phyloP scores from a whole-genome alignment of 2,329 filamentous ascomycete species.

The Ophiostoma novo-ulmi region DNA sequence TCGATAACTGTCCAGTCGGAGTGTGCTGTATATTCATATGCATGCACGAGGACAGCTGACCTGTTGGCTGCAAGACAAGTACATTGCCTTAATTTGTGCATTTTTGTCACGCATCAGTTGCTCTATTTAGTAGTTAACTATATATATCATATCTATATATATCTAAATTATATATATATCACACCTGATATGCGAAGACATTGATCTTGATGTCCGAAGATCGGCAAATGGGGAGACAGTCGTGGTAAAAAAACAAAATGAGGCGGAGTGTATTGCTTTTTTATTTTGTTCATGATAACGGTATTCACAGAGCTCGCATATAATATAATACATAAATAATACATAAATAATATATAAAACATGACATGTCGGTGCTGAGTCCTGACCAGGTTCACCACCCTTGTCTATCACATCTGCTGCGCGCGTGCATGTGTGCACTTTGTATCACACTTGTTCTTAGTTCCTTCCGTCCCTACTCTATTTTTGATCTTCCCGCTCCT shows the following conservation, averaged over 20 bases:
- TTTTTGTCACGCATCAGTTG: background rate
- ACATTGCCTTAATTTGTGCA: conserved; percentile 1
- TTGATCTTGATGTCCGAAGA: background rate
- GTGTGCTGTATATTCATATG: background rate
- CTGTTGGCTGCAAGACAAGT: conserved; percentile 10
- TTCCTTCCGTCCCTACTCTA: background rate
- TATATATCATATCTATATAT: background rate
- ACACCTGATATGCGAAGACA: background rate
- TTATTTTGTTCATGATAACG: background rate
- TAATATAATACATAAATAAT: background rate
- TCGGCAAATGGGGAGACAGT: background rate
- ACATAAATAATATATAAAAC: background rate
- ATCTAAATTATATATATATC: background rate
- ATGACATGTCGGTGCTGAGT: background rate
- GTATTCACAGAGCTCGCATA: background rate
- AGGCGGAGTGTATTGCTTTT: background rate
- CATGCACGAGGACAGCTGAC: conserved; percentile 12
- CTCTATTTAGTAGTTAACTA: background rate
- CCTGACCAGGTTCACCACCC: background rate
- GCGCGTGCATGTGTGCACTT: conserved; percentile 12
- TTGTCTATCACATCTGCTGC: conserved; percentile 6
- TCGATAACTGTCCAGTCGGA: background rate
- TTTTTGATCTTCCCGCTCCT: conserved; percentile 3
- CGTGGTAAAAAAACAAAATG: background rate
- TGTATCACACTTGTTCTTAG: conserved; percentile 3